Percentiles rank a stretch among this genome's conserved stretches.
These are phyloP conservation scores for Diplodia seriata DNA, from an alignment of 2,329 filamentous ascomycete species.

Conservation along the genomic window DNA sequence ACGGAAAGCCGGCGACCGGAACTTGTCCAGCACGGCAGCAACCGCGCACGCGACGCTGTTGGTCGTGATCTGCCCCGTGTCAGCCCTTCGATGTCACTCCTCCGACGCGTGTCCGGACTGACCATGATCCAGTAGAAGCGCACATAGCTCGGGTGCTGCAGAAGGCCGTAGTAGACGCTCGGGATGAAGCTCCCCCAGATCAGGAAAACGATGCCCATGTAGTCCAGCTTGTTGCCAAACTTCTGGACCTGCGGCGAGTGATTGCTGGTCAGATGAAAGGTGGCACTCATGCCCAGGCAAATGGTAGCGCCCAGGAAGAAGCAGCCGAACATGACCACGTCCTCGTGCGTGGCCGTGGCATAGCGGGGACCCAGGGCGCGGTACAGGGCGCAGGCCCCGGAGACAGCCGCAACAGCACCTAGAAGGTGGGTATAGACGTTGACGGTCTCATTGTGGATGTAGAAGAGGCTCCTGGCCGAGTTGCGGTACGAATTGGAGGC, in stretches of 20 bases:
- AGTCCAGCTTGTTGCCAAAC: slow-evolving; percentile 92
- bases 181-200: slow-evolving; percentile 94
- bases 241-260: slow-evolving; percentile 79
- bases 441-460: slow-evolving; percentile 72
- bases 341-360: slow-evolving; percentile 44
- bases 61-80: slow-evolving; percentile 69
- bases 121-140: slow-evolving; percentile 78
- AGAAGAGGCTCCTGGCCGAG: slow-evolving; percentile 65
- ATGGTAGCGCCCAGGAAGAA: slow-evolving; percentile 51
- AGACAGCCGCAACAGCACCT: slow-evolving; percentile 41
- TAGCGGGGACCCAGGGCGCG: slow-evolving; percentile 41
- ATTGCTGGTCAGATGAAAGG: slow-evolving; percentile 84
- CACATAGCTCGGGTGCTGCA: slow-evolving; percentile 66
- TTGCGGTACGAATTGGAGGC: slow-evolving; percentile 65
- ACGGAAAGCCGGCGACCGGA: slow-evolving; percentile 82
- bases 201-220: slow-evolving; percentile 88
- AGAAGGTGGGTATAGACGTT: slow-evolving; percentile 75
- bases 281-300: slow-evolving; percentile 62
- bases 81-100: not conserved
- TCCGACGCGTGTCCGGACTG: slow-evolving; percentile 39
- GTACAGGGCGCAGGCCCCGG: slow-evolving; percentile 39
- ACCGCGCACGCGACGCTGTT: slow-evolving; percentile 78
- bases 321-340: slow-evolving; percentile 47
- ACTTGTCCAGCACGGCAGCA: slow-evolving; percentile 80
- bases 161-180: slow-evolving; percentile 68